A percentile compares a stretch with the other conserved stretches of the same genome.
These are phyloP conservation scores for Nicotiana tomentosiformis DNA, from an alignment of 257 asterid species.

Conservation along the genomic window DNA sequence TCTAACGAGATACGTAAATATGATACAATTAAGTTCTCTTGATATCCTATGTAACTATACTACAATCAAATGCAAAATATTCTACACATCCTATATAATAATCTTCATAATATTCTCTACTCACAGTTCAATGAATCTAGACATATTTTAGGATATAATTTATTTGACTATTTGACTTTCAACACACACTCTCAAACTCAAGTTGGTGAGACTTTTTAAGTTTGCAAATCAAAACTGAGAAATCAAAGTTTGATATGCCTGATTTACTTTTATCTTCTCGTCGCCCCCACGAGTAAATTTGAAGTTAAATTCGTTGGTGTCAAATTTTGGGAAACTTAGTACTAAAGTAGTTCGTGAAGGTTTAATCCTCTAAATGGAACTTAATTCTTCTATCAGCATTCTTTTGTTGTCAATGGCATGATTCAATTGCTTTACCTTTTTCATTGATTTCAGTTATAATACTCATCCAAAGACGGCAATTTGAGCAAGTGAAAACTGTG, in stretches of 20 bases:
- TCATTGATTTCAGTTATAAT: conserved; percentile 44
- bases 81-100: neutral
- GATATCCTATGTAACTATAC: neutral
- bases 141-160: neutral
- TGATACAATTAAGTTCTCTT: neutral
- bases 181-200: neutral
- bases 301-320: neutral
- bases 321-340: neutral
- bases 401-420: neutral
- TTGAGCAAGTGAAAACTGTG: conserved; percentile 63
- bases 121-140: neutral
- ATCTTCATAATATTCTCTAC: neutral
- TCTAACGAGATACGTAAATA: neutral
- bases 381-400: neutral
- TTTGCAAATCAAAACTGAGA: neutral
- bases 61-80: neutral
- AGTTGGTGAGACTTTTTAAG: neutral
- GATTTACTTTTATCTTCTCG: neutral
- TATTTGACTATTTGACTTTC: neutral
- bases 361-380: neutral
- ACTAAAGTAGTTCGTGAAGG: neutral
- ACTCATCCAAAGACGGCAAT: conserved; percentile 59
- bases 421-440: neutral
- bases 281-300: neutral
- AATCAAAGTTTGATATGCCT: neutral